Evolutionary conservation across 768 basidiomycete genomes (phyloP).

Genomic region (Mycena sanguinolenta): DNA sequence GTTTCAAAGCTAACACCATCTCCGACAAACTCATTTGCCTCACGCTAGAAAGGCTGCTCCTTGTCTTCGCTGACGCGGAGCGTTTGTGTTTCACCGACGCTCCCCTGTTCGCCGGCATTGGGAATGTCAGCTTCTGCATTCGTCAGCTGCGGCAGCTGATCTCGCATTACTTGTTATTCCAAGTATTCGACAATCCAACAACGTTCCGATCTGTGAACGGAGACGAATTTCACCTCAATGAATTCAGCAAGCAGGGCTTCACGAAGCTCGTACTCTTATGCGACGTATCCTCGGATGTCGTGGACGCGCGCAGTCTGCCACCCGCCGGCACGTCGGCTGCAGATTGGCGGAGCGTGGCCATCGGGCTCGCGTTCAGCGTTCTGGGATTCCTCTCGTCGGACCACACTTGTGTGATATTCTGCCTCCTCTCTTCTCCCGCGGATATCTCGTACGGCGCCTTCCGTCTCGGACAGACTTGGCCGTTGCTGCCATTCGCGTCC

Average conservation of each 20-base stretch:
- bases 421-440: conserved; percentile 11
- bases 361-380: conserved; percentile 8
- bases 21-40: conserved; percentile 6
- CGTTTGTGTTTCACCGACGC: conserved; percentile 11
- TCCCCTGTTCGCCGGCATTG: conserved; percentile 11
- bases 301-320: background rate
- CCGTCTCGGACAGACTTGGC: conserved; percentile 15
- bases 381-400: conserved; percentile 9
- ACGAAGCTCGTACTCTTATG: conserved; percentile 17
- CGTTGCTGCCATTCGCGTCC: conserved; percentile 9
- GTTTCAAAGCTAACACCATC: background rate
- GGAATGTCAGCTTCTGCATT: conserved; percentile 21
- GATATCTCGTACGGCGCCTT: conserved; percentile 8
- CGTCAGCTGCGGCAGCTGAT: conserved; percentile 18
- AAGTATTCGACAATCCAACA: background rate
- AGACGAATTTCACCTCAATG: background rate
- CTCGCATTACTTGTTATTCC: conserved; percentile 9
- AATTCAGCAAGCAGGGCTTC: conserved; percentile 21
- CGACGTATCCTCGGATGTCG: conserved; percentile 18
- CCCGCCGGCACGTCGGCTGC: background rate
- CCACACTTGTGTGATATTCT: conserved; percentile 14
- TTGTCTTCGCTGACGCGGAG: conserved; percentile 7
- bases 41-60: background rate
- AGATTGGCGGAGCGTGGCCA: background rate
- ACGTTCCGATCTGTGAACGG: background rate